These are phyloP conservation scores for Endoconidiophora laricicola DNA, from an alignment of 2,329 filamentous ascomycete genomes.

Conservation along the genomic window DNA sequence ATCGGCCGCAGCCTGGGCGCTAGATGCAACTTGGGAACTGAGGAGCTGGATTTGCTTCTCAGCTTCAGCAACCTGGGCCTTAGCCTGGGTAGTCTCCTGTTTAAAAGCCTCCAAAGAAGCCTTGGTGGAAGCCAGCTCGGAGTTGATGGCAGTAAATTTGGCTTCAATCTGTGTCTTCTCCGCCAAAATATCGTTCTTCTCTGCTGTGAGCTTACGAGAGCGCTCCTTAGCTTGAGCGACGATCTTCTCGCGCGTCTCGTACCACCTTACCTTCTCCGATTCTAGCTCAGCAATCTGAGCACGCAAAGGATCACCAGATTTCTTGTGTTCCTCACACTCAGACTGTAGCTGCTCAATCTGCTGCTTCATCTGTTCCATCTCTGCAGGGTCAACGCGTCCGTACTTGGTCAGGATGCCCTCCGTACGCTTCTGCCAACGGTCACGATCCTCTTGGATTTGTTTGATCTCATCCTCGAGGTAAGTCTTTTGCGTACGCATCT, in stretches of 20 bases:
- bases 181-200: constrained; percentile 34
- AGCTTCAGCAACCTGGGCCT: constrained; percentile 29
- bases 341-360: constrained; percentile 49
- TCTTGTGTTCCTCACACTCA: constrained; percentile 43
- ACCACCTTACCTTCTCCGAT: constrained; percentile 38
- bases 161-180: constrained; percentile 37
- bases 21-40: constrained; percentile 19
- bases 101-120: constrained; percentile 20
- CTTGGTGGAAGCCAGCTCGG: constrained; percentile 38
- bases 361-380: constrained; percentile 77
- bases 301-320: constrained; percentile 33
- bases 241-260: constrained; percentile 33
- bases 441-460: constrained; percentile 76
- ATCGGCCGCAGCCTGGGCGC: constrained; percentile 1
- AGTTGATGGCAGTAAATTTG: constrained; percentile 29
- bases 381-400: constrained; percentile 82
- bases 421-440: constrained; percentile 88
- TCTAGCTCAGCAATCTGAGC: constrained; percentile 38
- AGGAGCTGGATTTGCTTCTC: constrained; percentile 26
- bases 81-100: constrained; percentile 22
- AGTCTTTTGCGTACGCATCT: constrained; percentile 65
- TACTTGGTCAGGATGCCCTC: constrained; percentile 94
- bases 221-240: constrained; percentile 48
- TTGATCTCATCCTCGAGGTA: constrained; percentile 78
- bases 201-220: constrained; percentile 35